Percentiles rank a stretch among this genome's conserved stretches.
Conservation (phyloP, 805 yeast genomes). For the Tetrapisispora iriomotensis region DNA sequence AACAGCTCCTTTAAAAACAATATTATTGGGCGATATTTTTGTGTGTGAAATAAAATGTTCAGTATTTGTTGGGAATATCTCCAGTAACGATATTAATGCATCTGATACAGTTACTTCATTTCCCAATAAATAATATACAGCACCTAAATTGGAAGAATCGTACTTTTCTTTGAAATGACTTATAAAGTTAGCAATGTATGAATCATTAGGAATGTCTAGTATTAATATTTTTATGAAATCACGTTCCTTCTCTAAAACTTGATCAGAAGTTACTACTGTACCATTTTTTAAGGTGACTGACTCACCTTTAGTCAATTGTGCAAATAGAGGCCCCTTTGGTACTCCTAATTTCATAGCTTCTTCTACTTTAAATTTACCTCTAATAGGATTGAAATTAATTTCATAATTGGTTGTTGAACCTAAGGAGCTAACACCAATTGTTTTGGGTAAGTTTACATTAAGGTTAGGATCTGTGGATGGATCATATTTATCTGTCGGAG, state of each 20-base stretch:
- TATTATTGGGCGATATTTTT: constrained; percentile 46
- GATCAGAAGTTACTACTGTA: constrained; percentile 47
- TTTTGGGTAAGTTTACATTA: constrained; percentile 31
- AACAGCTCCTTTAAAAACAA: constrained; percentile 50
- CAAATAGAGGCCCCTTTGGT: constrained; percentile 51
- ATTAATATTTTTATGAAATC: constrained; percentile 51
- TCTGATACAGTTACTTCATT: constrained; percentile 39
- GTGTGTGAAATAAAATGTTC: constrained; percentile 70
- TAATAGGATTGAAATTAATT: constrained; percentile 50
- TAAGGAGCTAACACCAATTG: constrained; percentile 4
- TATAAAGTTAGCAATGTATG: constrained; percentile 26
- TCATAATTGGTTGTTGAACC: constrained; percentile 49
- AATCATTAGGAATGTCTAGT: constrained; percentile 57
- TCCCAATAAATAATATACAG: constrained; percentile 75
- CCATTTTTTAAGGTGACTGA: constrained; percentile 53
- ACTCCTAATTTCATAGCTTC: constrained; percentile 64
- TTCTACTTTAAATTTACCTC: constrained; percentile 67
- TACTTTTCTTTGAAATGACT: constrained; percentile 16
- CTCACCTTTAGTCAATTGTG: constrained; percentile 50
- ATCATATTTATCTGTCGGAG: constrained; percentile 28
- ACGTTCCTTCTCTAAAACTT: constrained; percentile 60
- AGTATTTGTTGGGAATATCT: constrained; percentile 34
- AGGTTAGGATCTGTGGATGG: constrained; percentile 31
- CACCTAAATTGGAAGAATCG: constrained; percentile 28
- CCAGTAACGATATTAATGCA: constrained; percentile 41